Percentiles rank a stretch among this genome's conserved stretches.
These are phyloP conservation scores for Lantana camara DNA, from an alignment of 257 asterid genomes.

Conservation along the genomic window DNA sequence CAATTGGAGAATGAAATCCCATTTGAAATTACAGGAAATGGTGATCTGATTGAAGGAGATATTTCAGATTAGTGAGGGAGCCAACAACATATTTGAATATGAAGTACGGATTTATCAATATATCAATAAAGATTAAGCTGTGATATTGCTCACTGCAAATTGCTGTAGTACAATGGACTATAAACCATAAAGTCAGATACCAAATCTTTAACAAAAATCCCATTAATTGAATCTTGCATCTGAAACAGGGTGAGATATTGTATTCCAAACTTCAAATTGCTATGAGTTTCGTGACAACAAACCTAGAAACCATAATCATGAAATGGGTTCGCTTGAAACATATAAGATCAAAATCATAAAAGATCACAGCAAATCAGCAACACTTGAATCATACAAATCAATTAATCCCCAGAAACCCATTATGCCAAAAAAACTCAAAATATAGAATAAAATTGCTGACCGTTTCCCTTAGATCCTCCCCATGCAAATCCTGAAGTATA, in stretches of 20 bases:
- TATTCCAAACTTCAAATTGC: not conserved
- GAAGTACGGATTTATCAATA: not conserved
- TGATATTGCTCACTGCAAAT: too few relatives aligned
- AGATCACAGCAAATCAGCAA: slow-evolving; percentile 7
- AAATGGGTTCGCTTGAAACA: not conserved
- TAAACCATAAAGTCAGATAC: not conserved
- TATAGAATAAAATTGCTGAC: slow-evolving; percentile 17
- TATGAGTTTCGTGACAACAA: not conserved
- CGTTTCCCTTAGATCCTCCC: slow-evolving; percentile 61
- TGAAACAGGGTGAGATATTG: not conserved
- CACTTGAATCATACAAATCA: not conserved
- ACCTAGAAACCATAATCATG: not conserved
- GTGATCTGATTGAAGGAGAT: too few relatives aligned
- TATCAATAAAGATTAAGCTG: too few relatives aligned
- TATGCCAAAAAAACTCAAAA: not conserved
- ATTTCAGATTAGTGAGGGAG: too few relatives aligned
- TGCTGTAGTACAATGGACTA: too few relatives aligned
- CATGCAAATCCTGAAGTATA: slow-evolving; percentile 63
- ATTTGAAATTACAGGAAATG: too few relatives aligned
- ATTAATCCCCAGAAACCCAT: slow-evolving; percentile 17
- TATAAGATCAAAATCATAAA: slow-evolving; percentile 2
- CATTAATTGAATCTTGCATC: not conserved
- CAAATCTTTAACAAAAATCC: slow-evolving; percentile 20
- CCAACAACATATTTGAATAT: too few relatives aligned
- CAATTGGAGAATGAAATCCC: too few relatives aligned